These are phyloP conservation scores for Leptodermis oblonga DNA, from an alignment of 257 asterid species.

Conservation along the genomic window DNA sequence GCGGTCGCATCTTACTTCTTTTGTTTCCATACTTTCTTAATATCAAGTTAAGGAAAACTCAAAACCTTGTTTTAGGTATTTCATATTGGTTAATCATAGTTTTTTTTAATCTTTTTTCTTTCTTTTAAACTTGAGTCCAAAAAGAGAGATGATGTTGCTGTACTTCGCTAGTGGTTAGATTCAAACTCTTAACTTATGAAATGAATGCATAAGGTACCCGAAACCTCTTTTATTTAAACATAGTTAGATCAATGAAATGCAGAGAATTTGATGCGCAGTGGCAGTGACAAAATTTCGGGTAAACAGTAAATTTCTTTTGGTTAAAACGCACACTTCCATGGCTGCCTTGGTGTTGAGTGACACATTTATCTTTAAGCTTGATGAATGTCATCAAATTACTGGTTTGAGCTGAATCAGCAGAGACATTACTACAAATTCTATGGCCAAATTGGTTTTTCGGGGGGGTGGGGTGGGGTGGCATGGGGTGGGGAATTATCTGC, in stretches of 20 bases:
- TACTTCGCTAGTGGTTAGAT: too few relatives aligned
- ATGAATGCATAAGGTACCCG: too few relatives aligned
- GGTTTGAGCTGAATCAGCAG: not conserved
- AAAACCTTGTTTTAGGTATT: not conserved
- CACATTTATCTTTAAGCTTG: not conserved
- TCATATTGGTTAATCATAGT: not conserved
- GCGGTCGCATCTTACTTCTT: not conserved
- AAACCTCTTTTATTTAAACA: too few relatives aligned
- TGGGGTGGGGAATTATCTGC: constrained; percentile 5
- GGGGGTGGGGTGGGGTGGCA: too few relatives aligned
- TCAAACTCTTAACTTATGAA: too few relatives aligned
- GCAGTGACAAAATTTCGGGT: not conserved
- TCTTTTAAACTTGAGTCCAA: too few relatives aligned
- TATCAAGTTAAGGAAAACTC: not conserved
- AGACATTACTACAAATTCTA: too few relatives aligned
- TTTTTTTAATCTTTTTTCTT: too few relatives aligned
- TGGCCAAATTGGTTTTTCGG: not conserved
- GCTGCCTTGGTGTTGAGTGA: not conserved
- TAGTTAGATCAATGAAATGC: not conserved
- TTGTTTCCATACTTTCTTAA: not conserved
- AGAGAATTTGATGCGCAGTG: not conserved
- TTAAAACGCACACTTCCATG: not conserved
- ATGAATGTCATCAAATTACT: not conserved
- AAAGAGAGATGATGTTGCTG: too few relatives aligned
- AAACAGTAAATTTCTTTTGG: not conserved